Evolutionary conservation across 768 basidiomycete genomes (phyloP), one percentile per base, ranked within the genome.

Genomic region (Favolaschia claudopus): DNA sequence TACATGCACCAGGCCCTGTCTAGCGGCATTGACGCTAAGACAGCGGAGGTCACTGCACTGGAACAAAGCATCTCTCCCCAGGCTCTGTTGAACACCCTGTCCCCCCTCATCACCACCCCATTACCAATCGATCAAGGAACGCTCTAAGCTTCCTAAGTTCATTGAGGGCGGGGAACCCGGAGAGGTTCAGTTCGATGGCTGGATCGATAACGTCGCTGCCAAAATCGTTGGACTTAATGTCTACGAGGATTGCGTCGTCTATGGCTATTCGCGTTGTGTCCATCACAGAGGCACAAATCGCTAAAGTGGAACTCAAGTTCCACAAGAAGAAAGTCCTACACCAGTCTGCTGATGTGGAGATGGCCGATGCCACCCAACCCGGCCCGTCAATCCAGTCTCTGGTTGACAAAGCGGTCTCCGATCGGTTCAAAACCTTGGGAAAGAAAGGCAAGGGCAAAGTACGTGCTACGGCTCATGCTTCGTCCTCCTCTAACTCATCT

Each of bases 311-410:
- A 36, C 34, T 36, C n/a, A 10, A n/a, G 34, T 36, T 36, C 34
- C 10, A 36, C 7, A 22, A 42, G 37, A 52, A 52, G 34, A 29
- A 39, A 36, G 20, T 14, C 6, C 19, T 52, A 14, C 9, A 7
- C 24, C 29, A 52, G 4, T n/a, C 20, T 15, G 36, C 14, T 19
- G 50, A 52, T 22, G 50, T 40, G 13, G 50, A 52, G 50, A 52
- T 52, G 50, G 50, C 50, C 50, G 50, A 52, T 36, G 50, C 31
- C 36, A 52, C 50, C 12, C n/a, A 36, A 20, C 50, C 50, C 1
- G 50, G 55, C 55, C 55, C 55, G 44, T 56, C 55, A 32, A 56
- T 56, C 20, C 55, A 56, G 29, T 47, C 55, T 19, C 25, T 56
- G 55, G 27, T 56, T 32, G 55, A 56, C 45, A 56, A 56, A 47